Evolutionary conservation across 805 yeast genomes (phyloP).

Genomic region (Barnettozyma californica): DNA sequence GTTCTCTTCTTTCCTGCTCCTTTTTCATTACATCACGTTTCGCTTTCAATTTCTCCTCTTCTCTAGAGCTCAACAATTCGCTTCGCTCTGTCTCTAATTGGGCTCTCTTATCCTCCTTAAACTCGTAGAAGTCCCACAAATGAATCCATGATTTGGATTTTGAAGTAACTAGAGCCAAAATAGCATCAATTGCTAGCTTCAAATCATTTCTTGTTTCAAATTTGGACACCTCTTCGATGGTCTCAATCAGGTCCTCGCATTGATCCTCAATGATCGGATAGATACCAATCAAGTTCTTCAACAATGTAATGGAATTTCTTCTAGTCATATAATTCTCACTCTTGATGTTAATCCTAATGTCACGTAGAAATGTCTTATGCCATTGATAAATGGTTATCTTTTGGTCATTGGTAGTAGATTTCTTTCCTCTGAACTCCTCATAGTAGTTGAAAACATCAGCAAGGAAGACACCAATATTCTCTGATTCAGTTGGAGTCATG

Average conservation of each 20-base stretch:
- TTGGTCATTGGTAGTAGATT: slow-evolving; percentile 25
- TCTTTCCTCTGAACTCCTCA: slow-evolving; percentile 38
- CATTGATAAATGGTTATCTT: slow-evolving; percentile 42
- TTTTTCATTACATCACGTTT: background rate
- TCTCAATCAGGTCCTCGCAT: slow-evolving; percentile 44
- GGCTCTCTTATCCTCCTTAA: slow-evolving; percentile 39
- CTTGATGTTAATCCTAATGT: slow-evolving; percentile 20
- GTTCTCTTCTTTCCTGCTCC: background rate
- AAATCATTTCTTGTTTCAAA: slow-evolving; percentile 74
- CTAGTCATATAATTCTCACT: slow-evolving; percentile 68
- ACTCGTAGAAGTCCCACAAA: slow-evolving; percentile 51
- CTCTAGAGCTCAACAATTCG: slow-evolving; percentile 9
- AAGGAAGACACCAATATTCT: slow-evolving; percentile 73
- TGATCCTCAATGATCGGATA: slow-evolving; percentile 70
- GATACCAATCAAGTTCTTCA: slow-evolving; percentile 56
- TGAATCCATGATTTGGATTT: slow-evolving; percentile 45
- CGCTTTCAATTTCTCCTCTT: slow-evolving; percentile 6
- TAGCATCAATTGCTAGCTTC: slow-evolving; percentile 68
- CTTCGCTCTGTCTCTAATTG: slow-evolving; percentile 16
- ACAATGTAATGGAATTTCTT: slow-evolving; percentile 71
- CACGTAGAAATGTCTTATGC: slow-evolving; percentile 44
- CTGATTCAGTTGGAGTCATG: slow-evolving; percentile 72
- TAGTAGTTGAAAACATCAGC: slow-evolving; percentile 46
- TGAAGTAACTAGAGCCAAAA: slow-evolving; percentile 59
- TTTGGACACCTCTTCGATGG: slow-evolving; percentile 42